Base-by-base conservation (phyloP, 495 filamentous ascomycete species). In the Lophiostoma macrostomum region DNA sequence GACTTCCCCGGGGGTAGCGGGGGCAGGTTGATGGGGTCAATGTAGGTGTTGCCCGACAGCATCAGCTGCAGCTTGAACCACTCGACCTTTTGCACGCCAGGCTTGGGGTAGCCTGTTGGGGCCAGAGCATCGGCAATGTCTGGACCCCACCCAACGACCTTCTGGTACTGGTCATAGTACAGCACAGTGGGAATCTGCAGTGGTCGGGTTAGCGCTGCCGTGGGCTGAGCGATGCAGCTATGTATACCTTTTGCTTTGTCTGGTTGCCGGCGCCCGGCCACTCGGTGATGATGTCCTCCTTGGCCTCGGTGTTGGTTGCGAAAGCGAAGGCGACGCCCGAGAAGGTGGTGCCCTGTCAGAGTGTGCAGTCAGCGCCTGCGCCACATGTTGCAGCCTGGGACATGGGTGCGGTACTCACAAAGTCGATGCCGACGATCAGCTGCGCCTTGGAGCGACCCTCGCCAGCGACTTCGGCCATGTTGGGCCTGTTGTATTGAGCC, bases 391-490 rank as follows among this genome's bases (percentile, higher is more conserved):
- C 36, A 6, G 36, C 24, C 47, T 43, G 13, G 11, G 30, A 13
- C 18, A 18, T 8, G 38, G 10, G n/a, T 12, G 5, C 10, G 43
- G 25, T n/a, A 75, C 85, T 66, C 72, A 89, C 85, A 74, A 89
- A 89, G 64, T 89, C 85, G 64, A 88, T 88, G 47, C 85, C 85
- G 47, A 88, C 85, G 64, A 89, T 89, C 54, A 89, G 73, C 74
- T 88, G 85, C 18, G 85, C 82, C 69, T 87, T 88, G 66, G 80
- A 87, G 64, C 88, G 79, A 63, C 86, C 88, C 47, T 82, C 85
- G 23, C 87, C 90, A 61, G 96, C 90, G 20, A 96, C 86, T 69
- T 96, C 94, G 29, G 84, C 86, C 45, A 80, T 80, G 41, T 78
- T 73, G 18, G 60, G 60, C 14, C 60, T 32, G 19, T 43, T 37